Evolutionary conservation across 768 basidiomycete genomes (phyloP).

Genomic region (Scleroderma citrinum): DNA sequence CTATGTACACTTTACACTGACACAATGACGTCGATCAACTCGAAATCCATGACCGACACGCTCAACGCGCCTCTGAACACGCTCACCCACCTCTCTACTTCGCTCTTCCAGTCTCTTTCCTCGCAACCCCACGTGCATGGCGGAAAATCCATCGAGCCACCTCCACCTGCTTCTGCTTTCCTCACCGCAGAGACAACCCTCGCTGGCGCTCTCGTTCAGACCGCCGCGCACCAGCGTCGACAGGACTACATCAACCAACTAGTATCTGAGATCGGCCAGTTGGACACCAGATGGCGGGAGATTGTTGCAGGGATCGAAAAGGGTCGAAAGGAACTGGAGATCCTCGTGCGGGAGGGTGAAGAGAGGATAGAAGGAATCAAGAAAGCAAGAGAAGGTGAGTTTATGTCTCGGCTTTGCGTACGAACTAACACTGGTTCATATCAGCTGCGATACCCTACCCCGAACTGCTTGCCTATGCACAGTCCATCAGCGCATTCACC

Average conservation of each 20-base stretch:
- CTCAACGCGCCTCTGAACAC: conserved; percentile 58
- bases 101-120: conserved; percentile 68
- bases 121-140: conserved; percentile 40
- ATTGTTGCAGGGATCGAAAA: conserved; percentile 60
- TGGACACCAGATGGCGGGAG: conserved; percentile 63
- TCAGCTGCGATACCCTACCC: conserved; percentile 77
- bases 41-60: conserved; percentile 48
- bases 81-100: conserved; percentile 57
- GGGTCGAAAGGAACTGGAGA: conserved; percentile 65
- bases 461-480: conserved; percentile 78
- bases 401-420: no score
- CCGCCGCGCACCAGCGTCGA: conserved; percentile 67
- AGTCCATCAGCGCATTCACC: conserved; percentile 79
- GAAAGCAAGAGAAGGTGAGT: conserved; percentile 63
- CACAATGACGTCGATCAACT: not conserved
- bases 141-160: conserved; percentile 23
- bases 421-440: not conserved
- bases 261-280: conserved; percentile 60
- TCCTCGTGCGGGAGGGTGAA: conserved; percentile 69
- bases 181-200: conserved; percentile 57
- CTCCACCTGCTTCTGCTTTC: conserved; percentile 51
- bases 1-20: conserved; percentile 12
- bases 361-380: conserved; percentile 64
- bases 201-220: conserved; percentile 58
- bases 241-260: conserved; percentile 69